Base-by-base conservation (phyloP, 352 stramenopile genomes). In the Blastocystis hominis region DNA sequence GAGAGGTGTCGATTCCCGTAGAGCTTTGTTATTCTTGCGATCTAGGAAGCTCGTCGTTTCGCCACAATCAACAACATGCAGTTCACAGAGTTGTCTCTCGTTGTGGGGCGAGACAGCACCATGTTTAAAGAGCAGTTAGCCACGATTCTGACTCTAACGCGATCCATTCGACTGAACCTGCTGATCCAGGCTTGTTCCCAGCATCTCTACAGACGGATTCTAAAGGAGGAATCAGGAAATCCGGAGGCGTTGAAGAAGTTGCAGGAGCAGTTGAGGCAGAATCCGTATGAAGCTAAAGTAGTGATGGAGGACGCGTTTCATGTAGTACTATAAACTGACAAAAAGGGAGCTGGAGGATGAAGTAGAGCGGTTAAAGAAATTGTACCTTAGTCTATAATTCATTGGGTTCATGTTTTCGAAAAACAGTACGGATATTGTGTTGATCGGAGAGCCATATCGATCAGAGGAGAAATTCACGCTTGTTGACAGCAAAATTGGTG, bases 401-500 rank as follows among this genome's bases (percentile, higher is more conserved):
- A 36, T 66, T 53, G 55, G 24, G 34, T 44, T 24, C 24, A 84
- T 84, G 72, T 84, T 84, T 84, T 53, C 72, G 17, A 84, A 84
- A 5, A 68, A 66, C 56, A 53, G 36, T 3, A 0, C 9, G 10
- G 24, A 44, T 24, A 44, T 13, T 9, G 72, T 84, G 13, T 53
- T 84, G 20, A 84, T 84, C 5, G 72, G 44, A 42, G 72, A 84
- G 50, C 72, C 72, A 13, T 84, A 68, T 47, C n/a, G 38, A 30
- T 66, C 13, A 4, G 68, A 84, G 55, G 72, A 84, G 36, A 36
- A 24, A n/a, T 84, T 84, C 56, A 84, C 72, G 10, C 72, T 84
- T 20, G 17, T 68, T 53, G 72, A 84, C 44, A 84, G 72, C n/a
- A 84, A 84, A 34, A 63, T 84, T 13, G 72, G 72, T 17, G 72